These are phyloP conservation scores for Pseudonectria foliicola DNA, from an alignment of 2,329 filamentous ascomycete species.

Conservation along the genomic window DNA sequence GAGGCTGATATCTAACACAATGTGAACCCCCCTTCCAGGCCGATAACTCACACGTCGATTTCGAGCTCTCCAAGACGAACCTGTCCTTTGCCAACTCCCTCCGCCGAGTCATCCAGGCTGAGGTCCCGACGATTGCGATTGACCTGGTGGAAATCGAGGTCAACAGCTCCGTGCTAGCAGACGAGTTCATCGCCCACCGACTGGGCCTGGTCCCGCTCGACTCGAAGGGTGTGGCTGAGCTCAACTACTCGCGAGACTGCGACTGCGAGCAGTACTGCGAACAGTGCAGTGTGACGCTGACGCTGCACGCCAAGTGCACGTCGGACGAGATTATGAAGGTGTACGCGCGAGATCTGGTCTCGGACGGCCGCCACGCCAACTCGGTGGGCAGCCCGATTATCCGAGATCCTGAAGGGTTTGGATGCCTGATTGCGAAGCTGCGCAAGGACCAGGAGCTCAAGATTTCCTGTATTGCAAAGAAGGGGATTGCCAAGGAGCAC, in stretches of 20 bases:
- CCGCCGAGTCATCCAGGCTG: constrained; percentile 83
- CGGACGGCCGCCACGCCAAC: constrained; percentile 62
- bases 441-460: constrained; percentile 83
- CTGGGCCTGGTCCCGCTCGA: constrained; percentile 84
- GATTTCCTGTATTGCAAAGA: constrained; percentile 90
- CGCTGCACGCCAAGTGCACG: constrained; percentile 78
- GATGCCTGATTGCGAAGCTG: constrained; percentile 83
- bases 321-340: constrained; percentile 87
- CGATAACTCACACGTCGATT: constrained; percentile 75
- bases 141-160: constrained; percentile 87
- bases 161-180: constrained; percentile 92
- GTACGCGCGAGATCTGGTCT: constrained; percentile 81
- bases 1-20: constrained; percentile 16
- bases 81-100: constrained; percentile 89
- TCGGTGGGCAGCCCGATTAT: constrained; percentile 78
- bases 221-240: constrained; percentile 72
- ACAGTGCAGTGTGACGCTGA: constrained; percentile 78
- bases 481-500: constrained; percentile 98
- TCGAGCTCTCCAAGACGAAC: constrained; percentile 83
- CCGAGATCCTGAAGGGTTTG: constrained; percentile 71
- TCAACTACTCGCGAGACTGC: constrained; percentile 88
- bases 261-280: constrained; percentile 95
- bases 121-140: constrained; percentile 91
- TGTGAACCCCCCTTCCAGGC: constrained; percentile 45
- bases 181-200: constrained; percentile 92